phyloP scores from a whole-genome alignment of 2,329 filamentous ascomycete genomes.

The Cladosporium austrohemisphaericum region DNA sequence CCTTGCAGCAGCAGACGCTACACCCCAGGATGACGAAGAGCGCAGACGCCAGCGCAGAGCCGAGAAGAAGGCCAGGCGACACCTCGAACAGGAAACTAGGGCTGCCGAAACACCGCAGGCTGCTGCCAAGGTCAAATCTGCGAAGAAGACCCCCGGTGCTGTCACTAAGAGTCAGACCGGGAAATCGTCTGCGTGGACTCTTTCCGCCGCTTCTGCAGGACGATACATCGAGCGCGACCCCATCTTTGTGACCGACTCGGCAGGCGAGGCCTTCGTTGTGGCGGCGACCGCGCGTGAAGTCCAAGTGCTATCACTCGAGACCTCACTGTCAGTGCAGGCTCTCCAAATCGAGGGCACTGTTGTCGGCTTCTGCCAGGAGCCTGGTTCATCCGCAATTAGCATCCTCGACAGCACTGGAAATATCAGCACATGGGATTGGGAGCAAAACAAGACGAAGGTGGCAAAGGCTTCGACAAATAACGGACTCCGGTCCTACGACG shows the following conservation, averaged over 20 bases:
- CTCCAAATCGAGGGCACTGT: conserved; percentile 34
- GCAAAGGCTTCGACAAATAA: background rate
- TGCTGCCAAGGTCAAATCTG: conserved; percentile 2
- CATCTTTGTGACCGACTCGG: conserved; percentile 51
- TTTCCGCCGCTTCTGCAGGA: conserved; percentile 52
- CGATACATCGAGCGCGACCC: conserved; percentile 55
- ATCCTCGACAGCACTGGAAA: conserved; percentile 36
- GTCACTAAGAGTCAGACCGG: conserved; percentile 10
- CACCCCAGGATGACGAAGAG: conserved; percentile 1
- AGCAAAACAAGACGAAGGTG: conserved; percentile 15
- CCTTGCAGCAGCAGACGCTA: background rate
- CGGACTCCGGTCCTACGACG: background rate
- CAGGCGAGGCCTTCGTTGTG: conserved; percentile 27
- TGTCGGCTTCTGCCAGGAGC: conserved; percentile 45
- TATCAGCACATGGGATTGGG: conserved; percentile 58
- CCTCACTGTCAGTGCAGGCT: conserved; percentile 68
- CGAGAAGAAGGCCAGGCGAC: conserved; percentile 24
- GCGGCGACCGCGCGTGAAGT: conserved; percentile 30
- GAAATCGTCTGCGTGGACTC: conserved; percentile 37
- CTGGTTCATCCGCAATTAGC: conserved; percentile 10
- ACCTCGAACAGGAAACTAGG: conserved; percentile 5
- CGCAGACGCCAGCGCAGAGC: conserved; percentile 16
- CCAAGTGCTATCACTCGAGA: conserved; percentile 60
- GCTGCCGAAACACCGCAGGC: conserved; percentile 4
- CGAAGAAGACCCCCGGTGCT: background rate